These are phyloP conservation scores for Zygotorulaspora mrakii DNA, from an alignment of 1,139 yeast genomes.

Conservation along the genomic window DNA sequence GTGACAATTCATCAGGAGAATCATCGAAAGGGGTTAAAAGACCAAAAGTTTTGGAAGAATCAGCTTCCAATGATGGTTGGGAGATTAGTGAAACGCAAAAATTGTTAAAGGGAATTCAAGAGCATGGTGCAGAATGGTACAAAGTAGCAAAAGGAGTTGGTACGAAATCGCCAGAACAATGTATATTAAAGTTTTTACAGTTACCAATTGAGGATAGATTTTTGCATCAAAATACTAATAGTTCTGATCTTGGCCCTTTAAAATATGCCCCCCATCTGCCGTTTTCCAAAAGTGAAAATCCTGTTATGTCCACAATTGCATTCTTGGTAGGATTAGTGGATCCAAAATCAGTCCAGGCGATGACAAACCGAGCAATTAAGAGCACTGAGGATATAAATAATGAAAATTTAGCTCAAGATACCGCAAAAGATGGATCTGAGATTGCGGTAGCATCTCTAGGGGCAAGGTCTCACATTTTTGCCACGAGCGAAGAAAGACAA, in stretches of 20 bases:
- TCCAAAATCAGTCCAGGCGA: constrained; percentile 79
- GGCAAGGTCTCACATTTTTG: constrained; percentile 78
- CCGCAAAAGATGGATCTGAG: constrained; percentile 48
- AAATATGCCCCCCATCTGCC: constrained; percentile 82
- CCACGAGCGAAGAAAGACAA: constrained; percentile 77
- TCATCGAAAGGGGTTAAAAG: constrained; percentile 38
- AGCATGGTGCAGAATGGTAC: constrained; percentile 68
- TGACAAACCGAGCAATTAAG: constrained; percentile 65
- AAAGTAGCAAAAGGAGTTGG: constrained; percentile 63
- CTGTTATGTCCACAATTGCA: constrained; percentile 84
- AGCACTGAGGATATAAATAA: constrained; percentile 23
- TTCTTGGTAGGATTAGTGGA: constrained; percentile 85
- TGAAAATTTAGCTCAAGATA: constrained; percentile 13
- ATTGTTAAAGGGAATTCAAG: constrained; percentile 60
- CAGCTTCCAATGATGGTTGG: constrained; percentile 53
- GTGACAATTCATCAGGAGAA: neutral
- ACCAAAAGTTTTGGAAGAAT: constrained; percentile 39
- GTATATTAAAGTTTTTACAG: constrained; percentile 73
- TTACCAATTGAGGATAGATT: constrained; percentile 79
- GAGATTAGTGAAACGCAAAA: constrained; percentile 53
- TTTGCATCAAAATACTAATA: constrained; percentile 38
- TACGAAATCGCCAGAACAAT: constrained; percentile 71
- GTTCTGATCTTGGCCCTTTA: constrained; percentile 57
- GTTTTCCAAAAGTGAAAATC: constrained; percentile 81
- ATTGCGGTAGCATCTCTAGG: constrained; percentile 67